Conservation (phyloP, 768 basidiomycete species). For the Cystobasidium tubakii region DNA sequence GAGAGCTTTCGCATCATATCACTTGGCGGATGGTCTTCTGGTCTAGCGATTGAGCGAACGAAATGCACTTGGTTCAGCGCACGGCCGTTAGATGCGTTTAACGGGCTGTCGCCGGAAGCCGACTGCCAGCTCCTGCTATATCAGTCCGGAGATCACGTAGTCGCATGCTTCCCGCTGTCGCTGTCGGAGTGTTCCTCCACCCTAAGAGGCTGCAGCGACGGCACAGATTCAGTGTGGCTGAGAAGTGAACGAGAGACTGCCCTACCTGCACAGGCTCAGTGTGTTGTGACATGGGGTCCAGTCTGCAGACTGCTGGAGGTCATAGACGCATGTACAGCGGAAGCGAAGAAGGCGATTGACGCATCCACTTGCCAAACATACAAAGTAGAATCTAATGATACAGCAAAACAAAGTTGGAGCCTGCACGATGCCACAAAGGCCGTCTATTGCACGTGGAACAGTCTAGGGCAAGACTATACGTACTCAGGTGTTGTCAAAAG, state of each 20-base stretch:
- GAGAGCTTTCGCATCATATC: conserved; percentile 26
- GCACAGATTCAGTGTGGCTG: conserved; percentile 6
- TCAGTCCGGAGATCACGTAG: neutral
- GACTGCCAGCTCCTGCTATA: conserved; percentile 31
- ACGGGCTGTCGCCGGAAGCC: neutral
- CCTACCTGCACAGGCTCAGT: neutral
- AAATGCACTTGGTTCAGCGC: conserved; percentile 28
- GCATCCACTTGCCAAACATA: neutral
- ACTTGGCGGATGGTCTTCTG: neutral
- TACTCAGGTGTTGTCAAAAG: conserved; percentile 30
- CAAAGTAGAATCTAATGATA: neutral
- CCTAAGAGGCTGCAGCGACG: conserved; percentile 21
- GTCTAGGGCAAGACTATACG: conserved; percentile 39
- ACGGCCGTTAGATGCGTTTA: neutral
- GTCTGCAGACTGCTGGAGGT: neutral
- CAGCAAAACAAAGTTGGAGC: neutral
- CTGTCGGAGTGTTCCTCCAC: neutral
- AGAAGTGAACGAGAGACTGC: conserved; percentile 28
- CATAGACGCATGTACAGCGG: conserved; percentile 11
- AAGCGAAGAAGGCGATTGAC: neutral
- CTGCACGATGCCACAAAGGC: neutral
- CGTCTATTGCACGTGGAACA: conserved; percentile 45
- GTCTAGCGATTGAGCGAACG: conserved; percentile 15
- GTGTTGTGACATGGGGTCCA: conserved; percentile 12
- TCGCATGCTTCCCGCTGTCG: conserved; percentile 32